phyloP scores from a whole-genome alignment of 805 yeast genomes.

The Candida peoriensis region DNA sequence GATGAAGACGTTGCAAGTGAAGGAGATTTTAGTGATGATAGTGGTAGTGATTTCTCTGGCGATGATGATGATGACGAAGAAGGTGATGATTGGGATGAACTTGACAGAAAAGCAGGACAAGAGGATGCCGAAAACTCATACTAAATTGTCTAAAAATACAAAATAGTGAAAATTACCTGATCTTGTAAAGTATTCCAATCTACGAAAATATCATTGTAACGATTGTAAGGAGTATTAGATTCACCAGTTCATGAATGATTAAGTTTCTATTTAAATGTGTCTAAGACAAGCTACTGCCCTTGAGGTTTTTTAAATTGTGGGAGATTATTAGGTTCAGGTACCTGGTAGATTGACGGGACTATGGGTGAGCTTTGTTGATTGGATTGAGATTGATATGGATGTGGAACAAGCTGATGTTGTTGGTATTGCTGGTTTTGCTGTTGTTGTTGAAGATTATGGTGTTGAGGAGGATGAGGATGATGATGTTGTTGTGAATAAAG shows the following conservation, averaged over 20 bases:
- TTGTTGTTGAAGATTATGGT: conserved; percentile 10
- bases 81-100: conserved; percentile 31
- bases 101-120: conserved; percentile 23
- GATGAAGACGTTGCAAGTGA: conserved; percentile 38
- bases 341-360: background rate
- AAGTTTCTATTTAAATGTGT: too few relatives aligned
- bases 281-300: too few relatives aligned
- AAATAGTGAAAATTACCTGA: too few relatives aligned
- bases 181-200: too few relatives aligned
- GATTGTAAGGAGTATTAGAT: too few relatives aligned
- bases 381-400: background rate
- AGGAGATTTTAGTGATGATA: conserved; percentile 26
- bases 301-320: background rate
- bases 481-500: background rate
- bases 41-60: conserved; percentile 30
- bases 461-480: background rate
- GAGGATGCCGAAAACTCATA: conserved; percentile 27
- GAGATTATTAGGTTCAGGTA: background rate
- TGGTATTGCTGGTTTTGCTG: conserved; percentile 33
- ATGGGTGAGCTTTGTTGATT: background rate
- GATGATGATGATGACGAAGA: conserved; percentile 36
- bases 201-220: too few relatives aligned
- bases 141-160: too few relatives aligned
- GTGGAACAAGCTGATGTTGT: background rate
- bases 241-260: too few relatives aligned